Conservation (phyloP, 2,329 filamentous ascomycete species). For the Diaporthe sp. region DNA sequence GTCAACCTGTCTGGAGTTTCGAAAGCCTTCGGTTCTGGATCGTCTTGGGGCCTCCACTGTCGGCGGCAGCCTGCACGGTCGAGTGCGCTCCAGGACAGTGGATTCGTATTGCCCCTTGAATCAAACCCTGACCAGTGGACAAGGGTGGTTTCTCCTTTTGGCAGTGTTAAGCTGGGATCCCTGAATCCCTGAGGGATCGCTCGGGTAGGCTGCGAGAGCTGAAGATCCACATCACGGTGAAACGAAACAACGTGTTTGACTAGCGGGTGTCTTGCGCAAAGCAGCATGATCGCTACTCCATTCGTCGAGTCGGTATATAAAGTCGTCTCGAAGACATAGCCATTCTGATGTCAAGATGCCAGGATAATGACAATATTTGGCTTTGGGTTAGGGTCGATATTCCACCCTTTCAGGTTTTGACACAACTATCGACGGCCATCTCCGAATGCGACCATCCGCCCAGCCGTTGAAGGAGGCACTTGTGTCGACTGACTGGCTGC, state of each 20-base stretch:
- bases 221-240: background rate
- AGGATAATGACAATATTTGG: background rate
- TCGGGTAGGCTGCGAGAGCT: slow-evolving; percentile 12
- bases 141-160: slow-evolving; percentile 9
- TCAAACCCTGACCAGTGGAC: slow-evolving; percentile 11
- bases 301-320: background rate
- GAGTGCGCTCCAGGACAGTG: slow-evolving; percentile 17
- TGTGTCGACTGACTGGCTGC: background rate
- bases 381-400: background rate
- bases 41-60: slow-evolving; percentile 18
- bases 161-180: slow-evolving; percentile 6
- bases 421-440: background rate
- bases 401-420: background rate
- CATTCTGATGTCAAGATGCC: background rate
- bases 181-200: slow-evolving; percentile 22
- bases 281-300: background rate
- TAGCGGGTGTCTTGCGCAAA: background rate
- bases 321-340: background rate
- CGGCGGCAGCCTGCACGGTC: slow-evolving; percentile 15
- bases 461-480: background rate
- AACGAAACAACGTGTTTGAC: slow-evolving; percentile 25
- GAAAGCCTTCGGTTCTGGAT: slow-evolving; percentile 17
- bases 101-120: slow-evolving; percentile 24
- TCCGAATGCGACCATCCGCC: background rate
- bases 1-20: slow-evolving; percentile 19